A percentile compares a stretch with the other conserved stretches of the same genome.
These are phyloP conservation scores for Canavalia gladiata DNA, from an alignment of 306 rosid species.

Conservation along the genomic window DNA sequence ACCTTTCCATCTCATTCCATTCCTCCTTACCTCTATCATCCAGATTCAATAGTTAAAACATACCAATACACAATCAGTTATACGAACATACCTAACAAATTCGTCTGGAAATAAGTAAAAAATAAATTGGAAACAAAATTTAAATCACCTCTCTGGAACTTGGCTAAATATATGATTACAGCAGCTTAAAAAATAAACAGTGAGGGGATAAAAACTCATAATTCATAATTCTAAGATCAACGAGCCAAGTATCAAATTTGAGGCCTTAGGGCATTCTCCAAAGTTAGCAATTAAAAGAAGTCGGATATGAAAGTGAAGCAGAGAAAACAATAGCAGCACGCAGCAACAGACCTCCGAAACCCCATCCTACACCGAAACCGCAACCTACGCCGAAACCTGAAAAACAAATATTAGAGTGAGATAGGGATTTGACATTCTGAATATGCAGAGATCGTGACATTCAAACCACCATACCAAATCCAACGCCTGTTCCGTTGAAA, in stretches of 20 bases:
- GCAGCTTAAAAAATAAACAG: neutral
- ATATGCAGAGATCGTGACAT: neutral
- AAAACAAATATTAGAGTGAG: conserved; percentile 9
- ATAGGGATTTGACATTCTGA: conserved; percentile 6
- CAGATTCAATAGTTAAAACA: neutral
- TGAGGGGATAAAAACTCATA: neutral
- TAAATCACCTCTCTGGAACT: neutral
- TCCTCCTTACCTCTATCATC: neutral
- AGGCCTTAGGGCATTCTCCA: neutral
- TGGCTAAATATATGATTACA: neutral
- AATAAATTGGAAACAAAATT: neutral
- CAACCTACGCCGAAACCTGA: conserved; percentile 95
- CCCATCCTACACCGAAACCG: conserved; percentile 97
- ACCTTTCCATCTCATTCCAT: neutral
- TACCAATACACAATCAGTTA: conserved; percentile 19
- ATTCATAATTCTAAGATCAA: conserved; percentile 1
- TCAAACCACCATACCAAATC: conserved; percentile 69
- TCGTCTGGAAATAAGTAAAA: neutral
- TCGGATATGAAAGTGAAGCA: conserved; percentile 41
- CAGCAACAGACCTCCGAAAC: conserved; percentile 84
- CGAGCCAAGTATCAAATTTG: conserved; percentile 5
- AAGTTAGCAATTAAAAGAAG: neutral
- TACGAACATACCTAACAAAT: neutral
- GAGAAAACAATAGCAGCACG: neutral
- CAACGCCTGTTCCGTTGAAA: conserved; percentile 88